Base-by-base conservation (phyloP, 2,329 filamentous ascomycete genomes). In the Nemania abortiva region DNA sequence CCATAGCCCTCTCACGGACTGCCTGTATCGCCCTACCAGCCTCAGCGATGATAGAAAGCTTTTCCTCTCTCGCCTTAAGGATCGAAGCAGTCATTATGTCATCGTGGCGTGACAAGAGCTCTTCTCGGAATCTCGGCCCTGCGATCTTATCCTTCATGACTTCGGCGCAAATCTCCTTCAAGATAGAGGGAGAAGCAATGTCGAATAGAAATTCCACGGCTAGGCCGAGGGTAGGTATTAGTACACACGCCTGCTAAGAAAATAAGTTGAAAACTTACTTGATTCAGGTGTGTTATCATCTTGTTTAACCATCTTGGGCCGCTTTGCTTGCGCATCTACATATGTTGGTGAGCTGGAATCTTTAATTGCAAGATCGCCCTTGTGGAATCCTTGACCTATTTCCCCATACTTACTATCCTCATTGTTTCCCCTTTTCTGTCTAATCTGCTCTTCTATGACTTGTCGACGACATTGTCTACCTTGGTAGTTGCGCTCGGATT, bases 301-400 rank as follows among this genome's bases (percentile, higher is more conserved):
- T 47, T 11, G 13, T 47, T 31, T 18, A 58, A 27, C 20, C 10
- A 47, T 47, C 24, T 47, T 58, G 15, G 18, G 13, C 3, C 37
- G 55, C 39, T 58, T 58, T 29, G 22, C 39, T 31, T n/a, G 24
- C 10, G 29, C 24, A 5, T 58, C 55, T 45, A 47, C 31, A 27
- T 0, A 39, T n/a, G 24, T 27, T 22, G 29, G 24, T 31, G 15
- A 47, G 55, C 39, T 47, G 15, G 2, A 20, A 31, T n/a, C 18
- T 54, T 22, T 15, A 45, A 45, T 11, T 45, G 3, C 2, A 45
- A 45, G 2, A 2, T 18, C 13, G 13, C 39, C 39, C 5, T 45
- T 45, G 39, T n/a, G 18, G 13, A 18, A 11, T 18, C 39, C 2
- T 18, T 18, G 13, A 45, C 39, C 39, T 45, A 2, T 45, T 18